phyloP scores from a whole-genome alignment of 345 rosid genomes.

The Salix purpurea region DNA sequence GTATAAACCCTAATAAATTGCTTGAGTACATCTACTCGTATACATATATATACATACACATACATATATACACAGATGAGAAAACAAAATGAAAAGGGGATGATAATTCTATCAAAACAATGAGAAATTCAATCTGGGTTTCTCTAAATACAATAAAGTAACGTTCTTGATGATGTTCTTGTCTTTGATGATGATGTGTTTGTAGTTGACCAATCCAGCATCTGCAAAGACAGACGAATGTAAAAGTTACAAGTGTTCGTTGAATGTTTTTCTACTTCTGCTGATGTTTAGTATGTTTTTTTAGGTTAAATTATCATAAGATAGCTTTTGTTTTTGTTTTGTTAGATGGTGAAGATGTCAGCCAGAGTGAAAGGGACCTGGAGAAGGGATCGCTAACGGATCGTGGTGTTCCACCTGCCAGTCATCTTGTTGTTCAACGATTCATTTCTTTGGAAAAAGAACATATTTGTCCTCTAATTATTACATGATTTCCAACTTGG shows the following conservation, averaged over 20 bases:
- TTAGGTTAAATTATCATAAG: not conserved
- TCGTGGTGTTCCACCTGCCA: conserved; percentile 10
- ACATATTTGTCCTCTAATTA: not conserved
- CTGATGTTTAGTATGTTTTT: not conserved
- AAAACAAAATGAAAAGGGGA: not conserved
- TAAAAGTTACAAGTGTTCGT: not conserved
- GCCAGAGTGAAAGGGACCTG: not conserved
- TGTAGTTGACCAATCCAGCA: not conserved
- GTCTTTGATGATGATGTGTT: not conserved
- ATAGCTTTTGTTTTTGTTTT: not conserved
- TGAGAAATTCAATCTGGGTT: not conserved
- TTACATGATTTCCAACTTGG: not conserved
- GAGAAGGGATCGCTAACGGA: not conserved
- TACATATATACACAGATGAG: not conserved
- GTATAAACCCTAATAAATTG: conserved; percentile 57
- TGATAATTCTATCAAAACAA: not conserved
- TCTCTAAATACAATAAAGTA: not conserved
- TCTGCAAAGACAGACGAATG: not conserved
- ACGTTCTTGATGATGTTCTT: not conserved
- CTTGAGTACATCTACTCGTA: conserved; percentile 58
- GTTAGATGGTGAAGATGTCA: not conserved
- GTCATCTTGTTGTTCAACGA: conserved; percentile 1
- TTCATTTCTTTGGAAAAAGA: not conserved
- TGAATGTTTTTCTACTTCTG: not conserved
- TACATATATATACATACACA: not conserved